These are phyloP conservation scores for Alloteropsis angusta DNA, from an alignment of 202 grass and related monocot genomes.

Conservation along the genomic window DNA sequence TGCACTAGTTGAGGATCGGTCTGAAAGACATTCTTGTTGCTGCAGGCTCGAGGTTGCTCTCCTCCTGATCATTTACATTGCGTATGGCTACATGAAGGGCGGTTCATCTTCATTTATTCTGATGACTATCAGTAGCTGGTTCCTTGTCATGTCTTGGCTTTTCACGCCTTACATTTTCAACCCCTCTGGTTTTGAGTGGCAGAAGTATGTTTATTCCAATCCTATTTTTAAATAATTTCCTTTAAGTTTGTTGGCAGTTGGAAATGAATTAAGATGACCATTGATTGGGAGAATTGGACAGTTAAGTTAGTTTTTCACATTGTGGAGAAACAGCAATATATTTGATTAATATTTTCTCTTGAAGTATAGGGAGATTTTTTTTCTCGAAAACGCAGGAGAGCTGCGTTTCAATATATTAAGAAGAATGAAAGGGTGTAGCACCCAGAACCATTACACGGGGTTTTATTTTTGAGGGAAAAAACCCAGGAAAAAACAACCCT, in stretches of 20 bases:
- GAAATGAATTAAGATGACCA: neutral
- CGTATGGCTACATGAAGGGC: conserved; percentile 76
- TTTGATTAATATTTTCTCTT: neutral
- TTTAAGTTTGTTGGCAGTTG: conserved; percentile 4
- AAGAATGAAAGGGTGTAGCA: too few relatives aligned
- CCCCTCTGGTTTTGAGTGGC: conserved; percentile 98
- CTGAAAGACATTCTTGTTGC: conserved; percentile 37
- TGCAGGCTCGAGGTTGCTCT: conserved; percentile 91
- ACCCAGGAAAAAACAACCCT: too few relatives aligned
- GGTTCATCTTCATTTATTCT: conserved; percentile 85
- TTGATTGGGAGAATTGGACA: too few relatives aligned
- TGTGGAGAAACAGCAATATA: neutral
- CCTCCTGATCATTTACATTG: conserved; percentile 80
- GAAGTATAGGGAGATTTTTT: neutral
- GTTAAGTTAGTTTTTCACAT: neutral
- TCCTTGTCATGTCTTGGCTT: conserved; percentile 90
- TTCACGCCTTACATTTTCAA: conserved; percentile 98
- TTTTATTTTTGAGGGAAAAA: too few relatives aligned
- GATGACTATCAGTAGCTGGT: conserved; percentile 87
- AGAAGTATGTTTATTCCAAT: conserved; percentile 61
- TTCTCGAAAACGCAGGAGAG: too few relatives aligned
- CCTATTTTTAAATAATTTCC: neutral
- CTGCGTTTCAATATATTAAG: too few relatives aligned
- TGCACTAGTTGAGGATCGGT: neutral
- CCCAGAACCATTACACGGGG: too few relatives aligned